Conservation (phyloP, 2,329 filamentous ascomycete genomes). For the Akanthomyces lecanii region DNA sequence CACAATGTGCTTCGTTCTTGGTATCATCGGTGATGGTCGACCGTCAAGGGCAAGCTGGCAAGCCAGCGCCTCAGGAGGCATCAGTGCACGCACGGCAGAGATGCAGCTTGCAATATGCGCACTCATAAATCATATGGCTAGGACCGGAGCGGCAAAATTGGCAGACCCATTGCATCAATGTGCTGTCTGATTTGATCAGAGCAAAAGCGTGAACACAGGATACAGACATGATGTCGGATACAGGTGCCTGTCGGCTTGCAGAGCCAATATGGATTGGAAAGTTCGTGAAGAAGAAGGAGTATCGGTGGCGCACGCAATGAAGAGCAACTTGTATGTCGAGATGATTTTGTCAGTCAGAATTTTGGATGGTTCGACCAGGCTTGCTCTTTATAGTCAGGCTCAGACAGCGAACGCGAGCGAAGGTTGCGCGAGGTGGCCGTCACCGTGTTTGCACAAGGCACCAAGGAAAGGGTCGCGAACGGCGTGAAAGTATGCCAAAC, state of each 20-base stretch:
- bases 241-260: too few species aligned
- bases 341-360: background rate
- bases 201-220: conserved; percentile 60
- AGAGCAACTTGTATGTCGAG: background rate
- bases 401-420: too few species aligned
- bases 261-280: background rate
- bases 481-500: background rate
- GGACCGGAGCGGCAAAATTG: conserved; percentile 60
- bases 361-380: background rate
- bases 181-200: conserved; percentile 64
- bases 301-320: background rate
- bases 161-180: conserved; percentile 62
- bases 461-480: background rate
- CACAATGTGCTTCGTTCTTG: background rate
- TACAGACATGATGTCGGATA: conserved; percentile 41
- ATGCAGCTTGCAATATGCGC: conserved; percentile 64
- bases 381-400: conserved; percentile 3
- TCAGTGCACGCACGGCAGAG: conserved; percentile 43
- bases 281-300: background rate
- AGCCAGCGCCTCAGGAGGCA: background rate
- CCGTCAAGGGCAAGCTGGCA: background rate
- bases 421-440: background rate
- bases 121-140: conserved; percentile 66
- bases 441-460: background rate
- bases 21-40: background rate